Conservation (phyloP, 805 yeast species). For the Pichia deserticola region DNA sequence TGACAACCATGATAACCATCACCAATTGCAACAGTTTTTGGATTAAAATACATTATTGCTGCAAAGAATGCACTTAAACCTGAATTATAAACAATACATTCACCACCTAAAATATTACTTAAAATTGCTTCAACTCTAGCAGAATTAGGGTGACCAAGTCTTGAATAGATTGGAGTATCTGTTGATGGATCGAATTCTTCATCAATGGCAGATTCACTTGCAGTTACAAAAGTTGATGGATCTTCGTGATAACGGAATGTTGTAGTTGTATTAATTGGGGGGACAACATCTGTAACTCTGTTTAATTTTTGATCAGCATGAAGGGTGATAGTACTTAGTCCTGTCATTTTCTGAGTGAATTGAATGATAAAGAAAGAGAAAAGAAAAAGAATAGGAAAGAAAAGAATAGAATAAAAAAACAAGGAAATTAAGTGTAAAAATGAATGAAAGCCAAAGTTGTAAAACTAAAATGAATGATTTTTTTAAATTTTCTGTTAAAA, state of each 20-base stretch:
- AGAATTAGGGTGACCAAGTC: slow-evolving; percentile 69
- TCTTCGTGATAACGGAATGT: slow-evolving; percentile 63
- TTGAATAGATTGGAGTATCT: slow-evolving; percentile 49
- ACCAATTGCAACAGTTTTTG: slow-evolving; percentile 64
- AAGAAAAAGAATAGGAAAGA: no score
- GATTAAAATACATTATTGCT: slow-evolving; percentile 59
- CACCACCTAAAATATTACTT: slow-evolving; percentile 50
- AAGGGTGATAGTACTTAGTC: slow-evolving; percentile 47
- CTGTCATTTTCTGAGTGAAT: slow-evolving; percentile 28
- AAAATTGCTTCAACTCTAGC: slow-evolving; percentile 61
- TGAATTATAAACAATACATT: slow-evolving; percentile 63
- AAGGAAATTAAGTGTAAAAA: no score
- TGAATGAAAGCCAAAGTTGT: no score
- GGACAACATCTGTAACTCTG: slow-evolving; percentile 59
- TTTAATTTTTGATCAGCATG: slow-evolving; percentile 64
- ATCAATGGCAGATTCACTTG: slow-evolving; percentile 24
- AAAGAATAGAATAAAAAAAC: no score
- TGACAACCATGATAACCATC: slow-evolving; percentile 83
- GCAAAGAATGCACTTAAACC: slow-evolving; percentile 82
- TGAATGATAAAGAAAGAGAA: no score
- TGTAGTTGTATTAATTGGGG: slow-evolving; percentile 78
- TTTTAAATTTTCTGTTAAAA: no score
- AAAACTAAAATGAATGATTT: no score
- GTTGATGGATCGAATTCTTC: slow-evolving; percentile 15
- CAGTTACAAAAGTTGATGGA: slow-evolving; percentile 47